phyloP scores from a whole-genome alignment of 73 alveolate species.

The Symbiodinium pilosum region DNA sequence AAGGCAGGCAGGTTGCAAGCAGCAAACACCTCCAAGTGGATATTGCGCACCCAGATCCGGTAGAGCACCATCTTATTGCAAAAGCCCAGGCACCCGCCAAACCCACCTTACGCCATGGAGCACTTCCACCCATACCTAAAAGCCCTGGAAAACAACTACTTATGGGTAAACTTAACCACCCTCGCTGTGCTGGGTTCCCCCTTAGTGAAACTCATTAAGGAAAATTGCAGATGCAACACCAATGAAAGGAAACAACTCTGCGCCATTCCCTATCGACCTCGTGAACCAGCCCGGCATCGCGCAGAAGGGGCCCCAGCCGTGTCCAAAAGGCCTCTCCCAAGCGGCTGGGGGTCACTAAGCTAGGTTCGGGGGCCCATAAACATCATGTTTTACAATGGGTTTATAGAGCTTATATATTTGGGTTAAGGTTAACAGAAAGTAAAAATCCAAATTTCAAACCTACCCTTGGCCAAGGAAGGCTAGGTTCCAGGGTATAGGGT shows the following conservation, averaged over 20 bases:
- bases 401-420: not conserved
- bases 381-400: not conserved
- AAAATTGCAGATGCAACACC: not conserved
- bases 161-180: too few relatives aligned
- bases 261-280: not conserved
- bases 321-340: not conserved
- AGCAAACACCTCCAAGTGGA: too few relatives aligned
- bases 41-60: too few relatives aligned
- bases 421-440: too few relatives aligned
- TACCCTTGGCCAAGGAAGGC: too few relatives aligned
- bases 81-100: too few relatives aligned
- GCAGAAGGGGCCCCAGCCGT: not conserved
- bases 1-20: too few relatives aligned
- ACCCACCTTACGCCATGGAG: not conserved
- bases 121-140: not conserved
- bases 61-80: too few relatives aligned
- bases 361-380: not conserved
- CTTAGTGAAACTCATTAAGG: not conserved
- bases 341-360: not conserved
- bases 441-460: too few relatives aligned
- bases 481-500: too few relatives aligned
- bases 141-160: not conserved
- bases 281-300: not conserved
- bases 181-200: not conserved
- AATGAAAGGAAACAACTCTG: not conserved